phyloP scores from a whole-genome alignment of 768 basidiomycete species.

The Boletus tomentosulus region DNA sequence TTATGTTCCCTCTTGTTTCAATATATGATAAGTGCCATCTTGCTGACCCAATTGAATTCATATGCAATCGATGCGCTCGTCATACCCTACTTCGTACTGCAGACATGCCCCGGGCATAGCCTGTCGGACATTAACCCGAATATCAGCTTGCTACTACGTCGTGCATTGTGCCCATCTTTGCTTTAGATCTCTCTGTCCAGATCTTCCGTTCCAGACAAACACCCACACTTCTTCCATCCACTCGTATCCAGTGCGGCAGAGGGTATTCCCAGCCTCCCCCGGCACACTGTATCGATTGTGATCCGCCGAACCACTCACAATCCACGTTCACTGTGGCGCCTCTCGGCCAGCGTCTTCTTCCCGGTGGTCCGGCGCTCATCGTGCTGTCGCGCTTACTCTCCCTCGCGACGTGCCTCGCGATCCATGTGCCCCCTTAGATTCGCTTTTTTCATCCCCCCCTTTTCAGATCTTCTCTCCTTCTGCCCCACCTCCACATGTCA shows the following conservation, averaged over 20 bases:
- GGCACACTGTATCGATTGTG: conserved; percentile 8
- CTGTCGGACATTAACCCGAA: conserved; percentile 23
- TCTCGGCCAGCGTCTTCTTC: conserved; percentile 3
- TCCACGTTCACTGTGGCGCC: conserved; percentile 15
- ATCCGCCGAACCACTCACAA: conserved; percentile 17
- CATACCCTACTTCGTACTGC: neutral
- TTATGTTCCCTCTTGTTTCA: neutral
- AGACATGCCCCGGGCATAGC: neutral
- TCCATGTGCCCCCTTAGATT: conserved; percentile 30
- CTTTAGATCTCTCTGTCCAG: conserved; percentile 12
- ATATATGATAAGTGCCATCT: neutral
- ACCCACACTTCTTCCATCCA: neutral
- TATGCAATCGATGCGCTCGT: neutral
- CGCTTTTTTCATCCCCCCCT: conserved; percentile 14
- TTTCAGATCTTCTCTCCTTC: conserved; percentile 25
- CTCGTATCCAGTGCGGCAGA: conserved; percentile 15
- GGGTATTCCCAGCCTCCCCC: conserved; percentile 9
- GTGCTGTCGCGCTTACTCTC: neutral
- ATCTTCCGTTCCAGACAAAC: conserved; percentile 13
- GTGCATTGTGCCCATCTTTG: conserved; percentile 4
- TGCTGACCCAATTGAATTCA: no score
- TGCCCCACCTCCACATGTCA: conserved; percentile 6
- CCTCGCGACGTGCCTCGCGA: conserved; percentile 17
- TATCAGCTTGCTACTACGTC: conserved; percentile 7
- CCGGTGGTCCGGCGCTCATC: conserved; percentile 6